Evolutionary conservation across 768 basidiomycete genomes (phyloP), one percentile per base, ranked within the genome.

Genomic region (Pisolithus sp.): DNA sequence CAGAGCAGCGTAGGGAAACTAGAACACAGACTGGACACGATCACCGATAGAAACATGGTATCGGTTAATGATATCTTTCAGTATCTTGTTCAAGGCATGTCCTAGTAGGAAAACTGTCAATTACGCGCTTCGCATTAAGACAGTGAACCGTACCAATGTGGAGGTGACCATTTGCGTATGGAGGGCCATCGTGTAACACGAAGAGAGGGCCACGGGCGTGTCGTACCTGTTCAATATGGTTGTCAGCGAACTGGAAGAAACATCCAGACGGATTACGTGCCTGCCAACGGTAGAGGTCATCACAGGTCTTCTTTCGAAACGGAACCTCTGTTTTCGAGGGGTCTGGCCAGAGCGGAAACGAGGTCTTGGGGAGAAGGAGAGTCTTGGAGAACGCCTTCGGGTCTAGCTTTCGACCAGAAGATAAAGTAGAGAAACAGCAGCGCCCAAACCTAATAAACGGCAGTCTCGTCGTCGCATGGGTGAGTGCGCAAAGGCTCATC

Each of bases 21-120:
- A 37, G 26, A 23, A 49, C 28, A 64, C 87, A 66, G 57, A 95
- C 93, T 93, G 84, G 40, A 97, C 86, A 58, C 79, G 78, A 55
- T 79, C 71, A 7, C 95, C 94, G 39, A 78, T 73, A 15, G 83
- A 78, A 18, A 97, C 76, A 56, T 93, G 83, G 62, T 83, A 97
- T 6, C 95, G 83, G 60, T 90, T 92, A 53, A 95, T 89, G 59
- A 97, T 86, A 65, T 99, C 95, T 73, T 99, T 99, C 43, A 96
- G 66, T 38, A 96, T 87, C 65, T 97, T 96, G 71, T 98, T 99
- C 55, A 98, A 67, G 0, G 94, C 93, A 65, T 99, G 95, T 7
- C 95, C 94, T 96, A 53, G 23, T 7, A 37, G 9, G 37, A 34
- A 26, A 12, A 36, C 21, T 56, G 36, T 31, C n/a, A n/a, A 2